These are phyloP conservation scores for Mycogone perniciosa DNA, from an alignment of 2,329 filamentous ascomycete species.

Conservation along the genomic window DNA sequence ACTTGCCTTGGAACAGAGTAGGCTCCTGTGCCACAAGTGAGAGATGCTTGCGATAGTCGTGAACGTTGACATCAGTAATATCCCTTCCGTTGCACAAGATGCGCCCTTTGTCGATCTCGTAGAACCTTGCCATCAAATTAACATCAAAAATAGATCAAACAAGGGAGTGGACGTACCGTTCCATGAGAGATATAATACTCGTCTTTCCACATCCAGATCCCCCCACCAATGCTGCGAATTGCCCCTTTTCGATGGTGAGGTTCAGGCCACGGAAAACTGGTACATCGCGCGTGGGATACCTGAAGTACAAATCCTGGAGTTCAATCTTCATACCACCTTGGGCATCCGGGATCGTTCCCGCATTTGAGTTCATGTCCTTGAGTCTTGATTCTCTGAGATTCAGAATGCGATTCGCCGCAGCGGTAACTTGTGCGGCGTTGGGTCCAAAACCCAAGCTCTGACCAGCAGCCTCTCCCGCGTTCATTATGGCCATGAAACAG, in stretches of 20 bases:
- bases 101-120: conserved; percentile 56
- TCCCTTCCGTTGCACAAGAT: conserved; percentile 59
- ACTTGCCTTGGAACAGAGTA: conserved; percentile 58
- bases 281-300: conserved; percentile 51
- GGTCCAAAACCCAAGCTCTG: conserved; percentile 62
- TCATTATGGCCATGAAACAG: conserved; percentile 59
- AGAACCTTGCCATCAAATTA: conserved; percentile 47
- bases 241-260: conserved; percentile 59
- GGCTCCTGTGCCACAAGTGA: conserved; percentile 71
- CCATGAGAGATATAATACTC: conserved; percentile 59
- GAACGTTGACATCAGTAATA: conserved; percentile 52
- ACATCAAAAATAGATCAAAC: not conserved
- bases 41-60: conserved; percentile 56
- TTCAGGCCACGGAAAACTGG: conserved; percentile 55
- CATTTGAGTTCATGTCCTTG: conserved; percentile 24
- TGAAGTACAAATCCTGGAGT: conserved; percentile 51
- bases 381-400: conserved; percentile 41
- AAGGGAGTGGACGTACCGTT: conserved; percentile 30
- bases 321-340: conserved; percentile 51
- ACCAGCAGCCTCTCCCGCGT: conserved; percentile 61
- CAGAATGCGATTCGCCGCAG: conserved; percentile 55
- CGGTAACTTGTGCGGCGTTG: conserved; percentile 54
- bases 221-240: conserved; percentile 65
- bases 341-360: conserved; percentile 36
- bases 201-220: conserved; percentile 68